phyloP scores from a whole-genome alignment of 257 asterid genomes.

The Solanum chilense region DNA sequence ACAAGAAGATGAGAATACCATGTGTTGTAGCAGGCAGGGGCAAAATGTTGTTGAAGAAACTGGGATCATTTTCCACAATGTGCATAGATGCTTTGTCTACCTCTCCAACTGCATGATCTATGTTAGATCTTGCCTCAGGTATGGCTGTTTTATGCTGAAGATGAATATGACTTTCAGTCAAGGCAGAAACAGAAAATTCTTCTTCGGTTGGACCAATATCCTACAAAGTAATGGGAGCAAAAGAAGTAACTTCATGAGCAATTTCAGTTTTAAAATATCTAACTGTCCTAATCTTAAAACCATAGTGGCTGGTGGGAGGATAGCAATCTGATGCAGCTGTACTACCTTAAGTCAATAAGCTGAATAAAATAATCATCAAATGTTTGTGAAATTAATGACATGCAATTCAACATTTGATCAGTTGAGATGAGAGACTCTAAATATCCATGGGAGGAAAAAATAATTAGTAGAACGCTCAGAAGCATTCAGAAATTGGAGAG shows the following conservation, averaged over 20 bases:
- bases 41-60: constrained; percentile 22
- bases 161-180: constrained; percentile 31
- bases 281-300: neutral
- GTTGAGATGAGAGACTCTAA: neutral
- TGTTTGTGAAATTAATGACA: neutral
- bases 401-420: neutral
- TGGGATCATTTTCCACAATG: constrained; percentile 26
- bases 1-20: constrained; percentile 42
- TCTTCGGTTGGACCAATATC: constrained; percentile 26
- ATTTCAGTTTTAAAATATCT: neutral
- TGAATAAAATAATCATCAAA: neutral
- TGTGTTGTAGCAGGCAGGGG: constrained; percentile 34
- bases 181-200: constrained; percentile 18
- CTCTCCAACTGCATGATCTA: constrained; percentile 25
- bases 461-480: neutral
- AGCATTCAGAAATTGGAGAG: neutral
- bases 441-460: neutral
- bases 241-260: neutral
- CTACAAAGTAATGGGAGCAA: constrained; percentile 32
- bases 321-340: neutral
- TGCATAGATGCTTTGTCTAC: constrained; percentile 20
- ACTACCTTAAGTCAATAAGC: neutral
- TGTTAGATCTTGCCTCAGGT: constrained; percentile 28
- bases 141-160: constrained; percentile 27
- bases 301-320: neutral